Evolutionary conservation across 805 yeast genomes (phyloP), one percentile per base, ranked within the genome.

Genomic region (Cyberlindnera veronae): DNA sequence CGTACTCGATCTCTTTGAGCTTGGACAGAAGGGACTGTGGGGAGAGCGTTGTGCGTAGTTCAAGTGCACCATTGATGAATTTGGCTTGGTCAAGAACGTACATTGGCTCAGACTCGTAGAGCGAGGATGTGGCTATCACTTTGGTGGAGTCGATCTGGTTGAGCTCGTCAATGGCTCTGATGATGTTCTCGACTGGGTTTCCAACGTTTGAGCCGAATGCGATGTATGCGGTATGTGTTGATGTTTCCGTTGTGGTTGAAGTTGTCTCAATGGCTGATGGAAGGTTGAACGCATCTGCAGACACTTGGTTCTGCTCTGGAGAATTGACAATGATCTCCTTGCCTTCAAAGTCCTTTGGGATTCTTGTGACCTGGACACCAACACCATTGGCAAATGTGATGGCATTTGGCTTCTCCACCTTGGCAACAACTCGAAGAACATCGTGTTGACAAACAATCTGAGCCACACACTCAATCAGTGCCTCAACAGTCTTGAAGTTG

Each of bases 171-270:
- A 86, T 58, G 0, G 96, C 83, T 13, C 49, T 49, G 8, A 61
- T 44, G 32, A 93, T 82, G 55, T 87, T 84, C 3, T 56, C 58
- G 8, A 86, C 55, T 35, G 81, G 82, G 48, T 84, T 71, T 1
- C 97, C 98, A 29, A 75, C 64, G 54, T 93, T 93, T 8, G 96
- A 79, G 0, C 99, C 99, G 66, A 93, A 84, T 0, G 96, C 96
- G 28, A 93, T 58, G 58, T 69, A 89, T 1, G 77, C 95, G 2
- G 65, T 67, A 54, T 81, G 87, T 12, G 17, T 11, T 39, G 21
- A 18, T 8, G 11, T 8, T 22, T 32, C 29, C 9, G 34, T 14
- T 8, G 45, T 46, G n/a, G n/a, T n/a, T 2, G 57, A 36, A 0
- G 61, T 58, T 1, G 74, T 72, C 23, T 67, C 53, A 39, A 68